Evolutionary conservation across 1,139 yeast genomes (phyloP), one percentile per base, ranked within the genome.

Genomic region (Candida sp.): DNA sequence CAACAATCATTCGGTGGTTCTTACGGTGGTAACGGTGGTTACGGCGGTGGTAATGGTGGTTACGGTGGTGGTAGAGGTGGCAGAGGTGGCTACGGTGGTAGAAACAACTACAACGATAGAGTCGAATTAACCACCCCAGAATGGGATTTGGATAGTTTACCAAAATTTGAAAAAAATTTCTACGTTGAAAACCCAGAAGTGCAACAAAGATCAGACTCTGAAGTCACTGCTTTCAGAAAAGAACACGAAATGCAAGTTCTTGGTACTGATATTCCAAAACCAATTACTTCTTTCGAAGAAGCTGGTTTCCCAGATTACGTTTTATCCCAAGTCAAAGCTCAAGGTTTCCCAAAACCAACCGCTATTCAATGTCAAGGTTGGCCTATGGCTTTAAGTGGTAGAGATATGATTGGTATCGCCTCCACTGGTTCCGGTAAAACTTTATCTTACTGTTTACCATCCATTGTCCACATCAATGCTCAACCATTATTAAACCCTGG

Each of bases 351-450:
- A 47, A 81, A 76, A 52, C 99, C 99, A 57, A 93, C 99, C 46
- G 89, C 89, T 53, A 93, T 93, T 64, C 99, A 93, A 75, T 88
- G 97, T 68, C 99, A 95, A 75, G 99, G 99, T 73, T 93, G 99
- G 99, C 99, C 99, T 50, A 93, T 93, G 99, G 99, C 99, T 63
- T 78, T 91, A 51, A 84, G 93, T 59, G 99, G 99, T 75, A 87
- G 98, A 73, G 98, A 93, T 68, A 88, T 93, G 91, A 86, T 93
- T 69, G 99, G 99, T 78, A 87, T 93, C 66, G 98, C 99, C 47
- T 86, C 97, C 55, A 93, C 99, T 56, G 99, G 99, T 72, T 90
- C 97, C 45, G 99, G 99, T 77, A 93, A 93, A 78, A 93, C 99
- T 50, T 79, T 93, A 58, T 87, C 97, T 38, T 93, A 91, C 77